Conservation (phyloP, 352 stramenopile species). For the Pythium chondricola region DNA sequence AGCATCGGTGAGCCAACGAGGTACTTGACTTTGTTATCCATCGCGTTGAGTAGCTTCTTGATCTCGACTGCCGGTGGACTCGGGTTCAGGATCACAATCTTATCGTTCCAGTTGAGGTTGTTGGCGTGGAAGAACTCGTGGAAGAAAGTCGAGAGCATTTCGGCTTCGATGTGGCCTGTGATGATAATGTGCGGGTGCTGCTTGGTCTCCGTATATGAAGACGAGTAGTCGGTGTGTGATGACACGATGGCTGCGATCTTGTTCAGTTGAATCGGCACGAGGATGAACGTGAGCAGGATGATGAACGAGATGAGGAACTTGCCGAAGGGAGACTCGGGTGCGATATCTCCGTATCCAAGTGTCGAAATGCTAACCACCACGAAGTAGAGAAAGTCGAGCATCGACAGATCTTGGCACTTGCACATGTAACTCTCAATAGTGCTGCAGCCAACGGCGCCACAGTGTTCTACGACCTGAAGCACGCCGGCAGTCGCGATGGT, state of each 20-base stretch:
- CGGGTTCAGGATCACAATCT: slow-evolving; percentile 71
- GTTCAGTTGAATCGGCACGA: slow-evolving; percentile 76
- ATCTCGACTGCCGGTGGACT: slow-evolving; percentile 51
- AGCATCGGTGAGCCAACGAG: slow-evolving; percentile 77
- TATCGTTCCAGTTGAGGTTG: slow-evolving; percentile 81
- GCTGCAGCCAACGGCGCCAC: slow-evolving; percentile 12
- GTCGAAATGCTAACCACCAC: slow-evolving; percentile 84
- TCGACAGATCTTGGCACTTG: slow-evolving; percentile 53
- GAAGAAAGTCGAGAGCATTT: slow-evolving; percentile 67
- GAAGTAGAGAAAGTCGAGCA: slow-evolving; percentile 77
- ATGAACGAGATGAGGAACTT: slow-evolving; percentile 77
- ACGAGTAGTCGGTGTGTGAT: slow-evolving; percentile 77
- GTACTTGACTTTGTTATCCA: slow-evolving; percentile 80
- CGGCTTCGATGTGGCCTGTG: slow-evolving; percentile 61
- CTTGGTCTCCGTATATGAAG: slow-evolving; percentile 62
- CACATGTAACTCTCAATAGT: slow-evolving; percentile 11
- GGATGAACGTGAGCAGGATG: slow-evolving; percentile 79
- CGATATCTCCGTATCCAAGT: slow-evolving; percentile 79
- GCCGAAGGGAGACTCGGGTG: slow-evolving; percentile 49
- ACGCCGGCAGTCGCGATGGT: slow-evolving; percentile 61
- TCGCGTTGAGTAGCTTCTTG: slow-evolving; percentile 65
- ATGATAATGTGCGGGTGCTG: slow-evolving; percentile 72
- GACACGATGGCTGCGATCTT: slow-evolving; percentile 68
- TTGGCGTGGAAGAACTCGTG: slow-evolving; percentile 79
- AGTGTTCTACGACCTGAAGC: slow-evolving; percentile 64